Evolutionary conservation across 345 rosid genomes (phyloP).

Genomic region (Pugionium dolabratum): DNA sequence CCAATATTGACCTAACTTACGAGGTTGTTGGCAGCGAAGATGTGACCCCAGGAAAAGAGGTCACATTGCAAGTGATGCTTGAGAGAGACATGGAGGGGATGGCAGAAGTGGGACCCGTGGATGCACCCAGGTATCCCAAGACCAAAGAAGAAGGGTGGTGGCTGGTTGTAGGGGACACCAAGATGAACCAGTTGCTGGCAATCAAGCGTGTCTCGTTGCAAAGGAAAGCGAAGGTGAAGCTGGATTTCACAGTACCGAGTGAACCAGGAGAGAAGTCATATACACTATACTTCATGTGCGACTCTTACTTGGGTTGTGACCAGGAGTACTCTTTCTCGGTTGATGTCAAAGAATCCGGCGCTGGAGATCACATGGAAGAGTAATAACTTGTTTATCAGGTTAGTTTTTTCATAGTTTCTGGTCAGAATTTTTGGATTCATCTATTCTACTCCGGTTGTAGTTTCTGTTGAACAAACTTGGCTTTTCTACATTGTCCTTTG

Average conservation of each 20-base stretch:
- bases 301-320: conserved; percentile 87
- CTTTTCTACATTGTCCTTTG: conserved; percentile 1
- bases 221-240: conserved; percentile 73
- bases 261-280: conserved; percentile 67
- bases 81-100: conserved; percentile 83
- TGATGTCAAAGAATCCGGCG: conserved; percentile 53
- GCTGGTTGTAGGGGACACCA: conserved; percentile 86
- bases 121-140: conserved; percentile 71
- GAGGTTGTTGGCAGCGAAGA: conserved; percentile 61
- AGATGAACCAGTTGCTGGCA: conserved; percentile 80
- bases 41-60: conserved; percentile 58
- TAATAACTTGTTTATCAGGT: conserved; percentile 25
- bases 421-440: not conserved
- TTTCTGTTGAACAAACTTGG: not conserved
- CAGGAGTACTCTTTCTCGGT: conserved; percentile 74
- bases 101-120: conserved; percentile 77
- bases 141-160: conserved; percentile 98
- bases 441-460: not conserved
- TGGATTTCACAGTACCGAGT: conserved; percentile 69
- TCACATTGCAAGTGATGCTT: conserved; percentile 63
- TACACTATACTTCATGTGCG: conserved; percentile 80
- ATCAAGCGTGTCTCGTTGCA: conserved; percentile 84
- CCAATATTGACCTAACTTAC: conserved; percentile 72
- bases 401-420: not conserved
- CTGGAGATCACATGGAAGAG: conserved; percentile 41